Evolutionary conservation across 352 stramenopile genomes (phyloP), one percentile per base, ranked within the genome.

Genomic region (Phytopythium delawarense): DNA sequence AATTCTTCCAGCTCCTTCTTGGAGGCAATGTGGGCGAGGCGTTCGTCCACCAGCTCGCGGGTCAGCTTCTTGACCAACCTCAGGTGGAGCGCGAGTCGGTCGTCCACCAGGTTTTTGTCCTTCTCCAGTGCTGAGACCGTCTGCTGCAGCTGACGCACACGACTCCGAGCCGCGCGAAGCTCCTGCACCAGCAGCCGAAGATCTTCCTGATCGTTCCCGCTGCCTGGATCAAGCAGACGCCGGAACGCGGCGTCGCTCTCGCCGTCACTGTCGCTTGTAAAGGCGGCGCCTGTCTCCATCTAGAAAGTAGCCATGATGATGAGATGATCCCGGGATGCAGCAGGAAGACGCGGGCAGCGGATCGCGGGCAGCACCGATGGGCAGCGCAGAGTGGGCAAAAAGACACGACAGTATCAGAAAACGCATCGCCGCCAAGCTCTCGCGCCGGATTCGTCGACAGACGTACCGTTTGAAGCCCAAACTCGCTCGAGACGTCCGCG

Each of bases 11-110:
- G 69, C 37, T 90, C 79, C 57, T 84, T 86, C 62, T 86, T 88
- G 12, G 79, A 76, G 54, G 90, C 74, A 32, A 91, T 85, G 45
- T 90, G 80, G 11, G 82, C 82, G 34, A 92, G 69, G 55, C 82
- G 77, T 66, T 94, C 84, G 64, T 87, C 81, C 59, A 94, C 74
- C 63, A 94, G 73, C 39, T 91, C 79, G 46, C 81, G 78, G 63
- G 88, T 89, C 45, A 94, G 67, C 60, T 92, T 87, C 46, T 76
- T 56, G 21, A 81, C 67, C 0, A 92, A 51, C 25, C 77, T 79
- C 55, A 70, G 64, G 63, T 87, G 89, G 8, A 94, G 67, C 48
- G 74, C 62, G 16, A 90, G 23, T 0, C 80, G 73, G 57, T 91
- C 73, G 35, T 71, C 76, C 1, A 72, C 64, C 8, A 89, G 56